A percentile compares a stretch with the other conserved stretches of the same genome.
Evolutionary conservation across 306 rosid species (phyloP).

Genomic region (Albizia julibrissin): DNA sequence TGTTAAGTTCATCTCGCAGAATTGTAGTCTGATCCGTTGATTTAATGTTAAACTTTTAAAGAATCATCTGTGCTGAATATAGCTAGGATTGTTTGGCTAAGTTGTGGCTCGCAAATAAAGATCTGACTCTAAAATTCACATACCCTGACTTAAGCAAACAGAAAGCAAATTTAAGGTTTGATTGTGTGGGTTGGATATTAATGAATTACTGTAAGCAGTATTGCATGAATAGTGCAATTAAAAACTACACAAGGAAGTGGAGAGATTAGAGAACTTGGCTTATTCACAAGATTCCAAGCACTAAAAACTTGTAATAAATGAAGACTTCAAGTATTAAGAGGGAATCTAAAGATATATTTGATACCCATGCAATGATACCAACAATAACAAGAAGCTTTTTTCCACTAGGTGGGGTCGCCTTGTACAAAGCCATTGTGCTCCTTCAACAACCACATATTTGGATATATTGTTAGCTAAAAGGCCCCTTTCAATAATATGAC

Average conservation of each 20-base stretch:
- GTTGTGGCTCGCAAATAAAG: neutral
- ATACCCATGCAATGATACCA: neutral
- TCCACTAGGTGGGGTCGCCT: neutral
- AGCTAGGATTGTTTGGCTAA: constrained; percentile 5
- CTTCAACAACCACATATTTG: no score
- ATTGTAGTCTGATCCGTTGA: constrained; percentile 16
- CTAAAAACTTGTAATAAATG: neutral
- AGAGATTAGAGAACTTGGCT: neutral
- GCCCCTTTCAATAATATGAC: no score
- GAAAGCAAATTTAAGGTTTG: neutral
- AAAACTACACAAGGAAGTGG: neutral
- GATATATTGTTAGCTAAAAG: no score
- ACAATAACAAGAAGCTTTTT: neutral
- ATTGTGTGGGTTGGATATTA: neutral
- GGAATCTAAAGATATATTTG: neutral
- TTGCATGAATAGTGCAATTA: neutral
- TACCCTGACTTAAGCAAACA: neutral
- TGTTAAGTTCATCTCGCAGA: neutral
- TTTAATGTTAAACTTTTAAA: neutral
- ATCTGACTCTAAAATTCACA: constrained; percentile 8
- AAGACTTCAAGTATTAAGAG: neutral
- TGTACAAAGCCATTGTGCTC: neutral
- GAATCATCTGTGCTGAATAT: constrained; percentile 1
- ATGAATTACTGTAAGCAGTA: neutral
- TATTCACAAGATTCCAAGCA: neutral